A percentile compares a stretch with the other conserved stretches of the same genome.
These are phyloP conservation scores for Boletellus deceptivus DNA, from an alignment of 1,284 basidiomycete species.

Conservation along the genomic window DNA sequence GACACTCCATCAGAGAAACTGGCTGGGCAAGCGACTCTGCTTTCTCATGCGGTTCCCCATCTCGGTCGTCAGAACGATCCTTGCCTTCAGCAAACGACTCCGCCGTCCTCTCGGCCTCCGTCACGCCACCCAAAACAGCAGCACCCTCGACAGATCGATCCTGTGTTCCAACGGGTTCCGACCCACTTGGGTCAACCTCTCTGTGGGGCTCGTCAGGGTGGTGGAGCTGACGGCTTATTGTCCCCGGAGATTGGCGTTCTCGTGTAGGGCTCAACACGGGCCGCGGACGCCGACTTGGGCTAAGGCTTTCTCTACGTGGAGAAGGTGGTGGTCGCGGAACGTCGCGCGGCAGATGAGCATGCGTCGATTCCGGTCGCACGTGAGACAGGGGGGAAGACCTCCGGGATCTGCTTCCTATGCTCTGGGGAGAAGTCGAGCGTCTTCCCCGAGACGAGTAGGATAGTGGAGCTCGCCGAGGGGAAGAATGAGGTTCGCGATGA, in stretches of 20 bases:
- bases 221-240: neutral
- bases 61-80: slow-evolving; percentile 15
- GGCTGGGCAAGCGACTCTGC: slow-evolving; percentile 6
- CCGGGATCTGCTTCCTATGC: slow-evolving; percentile 23
- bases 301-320: slow-evolving; percentile 16
- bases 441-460: slow-evolving; percentile 16
- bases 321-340: slow-evolving; percentile 10
- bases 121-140: slow-evolving; percentile 2
- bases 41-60: slow-evolving; percentile 13
- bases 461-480: slow-evolving; percentile 19
- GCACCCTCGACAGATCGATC: slow-evolving; percentile 3
- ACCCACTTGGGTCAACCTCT: neutral
- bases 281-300: slow-evolving; percentile 8
- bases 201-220: slow-evolving; percentile 2
- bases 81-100: slow-evolving; percentile 11
- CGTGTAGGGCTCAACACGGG: slow-evolving; percentile 12
- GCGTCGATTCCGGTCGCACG: slow-evolving; percentile 13
- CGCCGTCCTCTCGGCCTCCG: slow-evolving; percentile 8
- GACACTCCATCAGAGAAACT: slow-evolving; percentile 9
- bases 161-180: slow-evolving; percentile 5
- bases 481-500: slow-evolving; percentile 7
- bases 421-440: slow-evolving; percentile 25
- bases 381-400: slow-evolving; percentile 25
- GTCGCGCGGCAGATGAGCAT: slow-evolving; percentile 13
- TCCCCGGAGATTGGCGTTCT: slow-evolving; percentile 6